Base-by-base conservation (phyloP, 2,329 filamentous ascomycete species). In the Colletotrichum sp. region DNA sequence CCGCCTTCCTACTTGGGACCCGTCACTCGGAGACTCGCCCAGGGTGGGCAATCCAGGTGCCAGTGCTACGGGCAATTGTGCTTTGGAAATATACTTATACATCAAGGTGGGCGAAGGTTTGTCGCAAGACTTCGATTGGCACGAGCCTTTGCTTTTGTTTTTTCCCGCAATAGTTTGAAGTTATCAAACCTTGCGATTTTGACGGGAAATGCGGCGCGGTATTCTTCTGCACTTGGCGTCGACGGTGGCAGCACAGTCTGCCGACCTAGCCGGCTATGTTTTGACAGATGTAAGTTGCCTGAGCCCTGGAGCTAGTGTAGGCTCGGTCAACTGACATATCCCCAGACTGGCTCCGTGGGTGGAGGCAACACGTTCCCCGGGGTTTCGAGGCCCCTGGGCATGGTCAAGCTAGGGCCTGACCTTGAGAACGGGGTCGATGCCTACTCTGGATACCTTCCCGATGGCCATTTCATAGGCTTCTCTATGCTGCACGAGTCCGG, bases 401-500 rank as follows among this genome's bases (percentile, higher is more conserved):
- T 90, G 77, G 86, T 89, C 64, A 89, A 89, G 80, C 82, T 89
- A 6, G 88, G 88, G 5, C 88, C 89, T 10, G 87, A 90, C 66
- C 81, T 90, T 15, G 85, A 88, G 71, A 86, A 85, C 15, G 88
- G 87, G 15, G 83, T 83, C 12, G 89, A 91, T 77, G 85, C 86
- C 26, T 91, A 91, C 78, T 90, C 89, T 4, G 90, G 90, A 18
- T 91, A 90, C 76, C 84, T 87, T 63, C 80, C 86, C 1, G 82
- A 82, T 32, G 90, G 91, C 5, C 87, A 88, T 36, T 89, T 93
- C 77, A 90, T 88, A 3, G 91, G 90, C 21, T 92, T 93, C 82
- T 91, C 89, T 74, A 87, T 93, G 88, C 90, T 93, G 79, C 92
- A 93, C 78, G 92, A 93, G 80, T 90, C 89, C 76, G 92, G 92